Evolutionary conservation across 73 alveolate species (phyloP).

Genomic region (Paramecium tetraurelia): DNA sequence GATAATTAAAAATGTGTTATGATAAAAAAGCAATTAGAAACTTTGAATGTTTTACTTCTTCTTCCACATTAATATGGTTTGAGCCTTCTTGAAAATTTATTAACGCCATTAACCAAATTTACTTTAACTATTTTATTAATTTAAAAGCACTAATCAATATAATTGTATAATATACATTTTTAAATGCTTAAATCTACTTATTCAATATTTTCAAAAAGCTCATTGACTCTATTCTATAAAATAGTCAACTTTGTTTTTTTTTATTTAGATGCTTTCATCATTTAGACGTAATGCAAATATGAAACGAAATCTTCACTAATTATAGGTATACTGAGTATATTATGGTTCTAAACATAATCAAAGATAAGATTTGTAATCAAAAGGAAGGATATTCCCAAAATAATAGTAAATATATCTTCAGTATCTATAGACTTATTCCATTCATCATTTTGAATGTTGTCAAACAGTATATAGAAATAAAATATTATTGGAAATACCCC

Average conservation of each 20-base stretch:
- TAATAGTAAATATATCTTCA: neutral
- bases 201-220: constrained; percentile 2
- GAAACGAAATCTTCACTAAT: neutral
- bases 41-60: neutral
- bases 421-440: neutral
- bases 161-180: neutral
- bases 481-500: neutral
- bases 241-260: neutral
- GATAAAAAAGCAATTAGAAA: neutral
- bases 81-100: neutral
- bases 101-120: neutral
- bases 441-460: neutral
- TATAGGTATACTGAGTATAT: neutral
- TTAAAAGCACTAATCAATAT: neutral
- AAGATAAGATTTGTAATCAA: neutral
- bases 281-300: neutral
- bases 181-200: neutral
- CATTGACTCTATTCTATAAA: neutral
- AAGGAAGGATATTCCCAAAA: neutral
- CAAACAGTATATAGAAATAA: neutral
- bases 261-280: neutral
- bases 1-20: neutral
- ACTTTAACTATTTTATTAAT: neutral
- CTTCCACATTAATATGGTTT: constrained; percentile 1
- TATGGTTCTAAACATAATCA: neutral